These are phyloP conservation scores for Phytophthora tentaculata DNA, from an alignment of 352 stramenopile species.

Conservation along the genomic window DNA sequence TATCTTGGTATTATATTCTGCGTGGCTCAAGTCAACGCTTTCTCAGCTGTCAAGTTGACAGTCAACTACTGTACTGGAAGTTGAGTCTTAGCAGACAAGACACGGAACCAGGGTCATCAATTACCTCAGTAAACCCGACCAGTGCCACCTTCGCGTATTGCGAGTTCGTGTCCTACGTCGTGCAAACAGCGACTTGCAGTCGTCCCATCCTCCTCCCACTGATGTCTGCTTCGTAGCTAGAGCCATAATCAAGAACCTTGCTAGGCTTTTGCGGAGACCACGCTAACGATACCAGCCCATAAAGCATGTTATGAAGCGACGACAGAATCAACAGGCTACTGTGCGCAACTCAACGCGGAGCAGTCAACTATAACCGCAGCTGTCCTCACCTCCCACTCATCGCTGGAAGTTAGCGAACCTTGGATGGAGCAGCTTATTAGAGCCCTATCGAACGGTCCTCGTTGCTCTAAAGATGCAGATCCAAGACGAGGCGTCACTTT, in stretches of 20 bases:
- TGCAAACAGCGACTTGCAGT: constrained; percentile 22
- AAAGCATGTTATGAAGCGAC: not conserved
- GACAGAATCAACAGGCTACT: not conserved
- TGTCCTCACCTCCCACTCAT: not conserved
- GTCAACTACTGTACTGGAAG: not conserved
- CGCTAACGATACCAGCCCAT: not conserved
- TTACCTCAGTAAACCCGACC: not conserved
- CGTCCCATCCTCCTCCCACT: constrained; percentile 11
- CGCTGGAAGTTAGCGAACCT: not conserved
- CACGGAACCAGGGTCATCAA: constrained; percentile 6
- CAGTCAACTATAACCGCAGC: constrained; percentile 7
- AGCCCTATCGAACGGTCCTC: constrained; percentile 1
- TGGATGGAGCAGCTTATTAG: not conserved
- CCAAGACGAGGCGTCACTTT: constrained; percentile 10
- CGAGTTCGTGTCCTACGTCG: not conserved
- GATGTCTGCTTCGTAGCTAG: constrained; percentile 12
- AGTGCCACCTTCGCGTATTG: not conserved
- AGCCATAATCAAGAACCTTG: not conserved
- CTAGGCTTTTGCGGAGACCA: not conserved
- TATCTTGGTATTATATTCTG: too few species aligned
- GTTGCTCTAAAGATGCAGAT: constrained; percentile 8
- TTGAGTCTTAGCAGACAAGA: not conserved
- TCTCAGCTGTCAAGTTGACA: not conserved
- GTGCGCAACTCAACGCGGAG: constrained; percentile 6
- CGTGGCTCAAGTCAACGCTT: not conserved